These are phyloP conservation scores for Chytriomyces sp. DNA, from an alignment of 192 early-diverging fungal genomes.

Conservation along the genomic window DNA sequence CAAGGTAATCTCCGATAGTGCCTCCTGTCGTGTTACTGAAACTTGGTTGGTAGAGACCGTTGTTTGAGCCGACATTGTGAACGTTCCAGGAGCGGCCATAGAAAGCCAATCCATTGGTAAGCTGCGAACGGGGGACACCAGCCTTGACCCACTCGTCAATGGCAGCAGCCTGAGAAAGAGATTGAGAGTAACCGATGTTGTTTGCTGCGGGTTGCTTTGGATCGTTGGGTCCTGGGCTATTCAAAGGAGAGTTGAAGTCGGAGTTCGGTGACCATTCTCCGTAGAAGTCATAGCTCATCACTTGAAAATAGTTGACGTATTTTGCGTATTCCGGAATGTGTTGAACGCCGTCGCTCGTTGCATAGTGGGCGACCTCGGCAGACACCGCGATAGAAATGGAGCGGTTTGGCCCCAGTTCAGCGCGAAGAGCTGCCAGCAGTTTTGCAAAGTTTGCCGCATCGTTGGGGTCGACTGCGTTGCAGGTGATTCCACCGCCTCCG, in stretches of 20 bases:
- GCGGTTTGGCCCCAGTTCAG: slow-evolving; percentile 22
- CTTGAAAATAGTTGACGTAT: slow-evolving; percentile 10
- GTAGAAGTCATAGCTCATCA: slow-evolving; percentile 33
- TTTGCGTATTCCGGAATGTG: slow-evolving; percentile 16
- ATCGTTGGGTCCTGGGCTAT: slow-evolving; percentile 17
- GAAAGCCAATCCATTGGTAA: slow-evolving; percentile 14
- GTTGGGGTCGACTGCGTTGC: slow-evolving; percentile 8
- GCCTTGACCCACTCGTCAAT: slow-evolving; percentile 14
- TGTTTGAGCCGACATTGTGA: slow-evolving; percentile 8
- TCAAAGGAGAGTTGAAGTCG: slow-evolving; percentile 29
- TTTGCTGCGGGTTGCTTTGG: slow-evolving; percentile 12
- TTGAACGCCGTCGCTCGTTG: slow-evolving; percentile 3
- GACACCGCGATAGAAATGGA: slow-evolving; percentile 28
- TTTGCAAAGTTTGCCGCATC: slow-evolving; percentile 26
- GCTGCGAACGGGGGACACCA: slow-evolving; percentile 12
- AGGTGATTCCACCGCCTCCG: slow-evolving; percentile 17
- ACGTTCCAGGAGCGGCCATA: slow-evolving; percentile 28
- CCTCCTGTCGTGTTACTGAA: background rate
- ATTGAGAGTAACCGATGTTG: slow-evolving; percentile 17
- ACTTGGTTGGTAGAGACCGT: slow-evolving; percentile 22
- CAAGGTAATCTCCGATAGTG: slow-evolving; percentile 18
- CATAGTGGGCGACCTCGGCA: slow-evolving; percentile 10
- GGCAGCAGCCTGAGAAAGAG: slow-evolving; percentile 5
- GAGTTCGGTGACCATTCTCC: slow-evolving; percentile 18
- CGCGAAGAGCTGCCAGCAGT: slow-evolving; percentile 9